Conservation (phyloP, 2,329 filamentous ascomycete species). For the Stachybotrys chartarum region DNA sequence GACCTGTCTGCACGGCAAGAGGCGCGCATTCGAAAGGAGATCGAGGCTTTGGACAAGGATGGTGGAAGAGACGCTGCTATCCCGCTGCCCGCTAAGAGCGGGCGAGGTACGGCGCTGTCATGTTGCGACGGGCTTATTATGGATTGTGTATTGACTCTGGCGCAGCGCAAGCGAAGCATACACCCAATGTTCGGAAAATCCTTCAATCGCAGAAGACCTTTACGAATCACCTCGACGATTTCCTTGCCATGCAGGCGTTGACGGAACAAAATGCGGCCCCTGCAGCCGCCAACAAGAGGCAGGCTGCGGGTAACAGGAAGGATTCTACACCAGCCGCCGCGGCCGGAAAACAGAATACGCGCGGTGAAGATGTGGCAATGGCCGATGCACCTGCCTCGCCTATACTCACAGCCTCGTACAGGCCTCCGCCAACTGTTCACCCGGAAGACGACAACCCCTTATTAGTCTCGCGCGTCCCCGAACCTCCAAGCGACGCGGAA, state of each 20-base stretch:
- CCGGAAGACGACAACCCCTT: slow-evolving; percentile 49
- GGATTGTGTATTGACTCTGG: not conserved
- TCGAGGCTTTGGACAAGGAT: slow-evolving; percentile 78
- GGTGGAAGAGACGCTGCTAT: slow-evolving; percentile 68
- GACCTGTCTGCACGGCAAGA: slow-evolving; percentile 78
- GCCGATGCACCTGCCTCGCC: slow-evolving; percentile 15
- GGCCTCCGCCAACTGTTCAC: slow-evolving; percentile 28
- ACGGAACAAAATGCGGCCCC: slow-evolving; percentile 28
- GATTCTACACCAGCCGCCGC: slow-evolving; percentile 13
- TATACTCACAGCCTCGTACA: slow-evolving; percentile 26
- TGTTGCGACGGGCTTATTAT: not conserved
- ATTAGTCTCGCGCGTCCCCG: slow-evolving; percentile 50
- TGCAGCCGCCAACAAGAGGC: slow-evolving; percentile 19
- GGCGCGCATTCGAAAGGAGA: slow-evolving; percentile 70
- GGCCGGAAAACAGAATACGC: slow-evolving; percentile 5
- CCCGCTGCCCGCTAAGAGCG: slow-evolving; percentile 52
- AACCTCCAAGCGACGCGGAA: slow-evolving; percentile 51
- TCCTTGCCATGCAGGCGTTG: slow-evolving; percentile 54
- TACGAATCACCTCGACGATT: slow-evolving; percentile 75
- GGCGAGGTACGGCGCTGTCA: slow-evolving; percentile 24
- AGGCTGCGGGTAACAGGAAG: slow-evolving; percentile 14
- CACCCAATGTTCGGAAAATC: slow-evolving; percentile 67
- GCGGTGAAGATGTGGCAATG: slow-evolving; percentile 17
- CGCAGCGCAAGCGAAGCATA: slow-evolving; percentile 48
- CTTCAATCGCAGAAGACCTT: slow-evolving; percentile 77